Evolutionary conservation across 2,329 filamentous ascomycete genomes (phyloP).

Genomic region (Aschersonia sp.): DNA sequence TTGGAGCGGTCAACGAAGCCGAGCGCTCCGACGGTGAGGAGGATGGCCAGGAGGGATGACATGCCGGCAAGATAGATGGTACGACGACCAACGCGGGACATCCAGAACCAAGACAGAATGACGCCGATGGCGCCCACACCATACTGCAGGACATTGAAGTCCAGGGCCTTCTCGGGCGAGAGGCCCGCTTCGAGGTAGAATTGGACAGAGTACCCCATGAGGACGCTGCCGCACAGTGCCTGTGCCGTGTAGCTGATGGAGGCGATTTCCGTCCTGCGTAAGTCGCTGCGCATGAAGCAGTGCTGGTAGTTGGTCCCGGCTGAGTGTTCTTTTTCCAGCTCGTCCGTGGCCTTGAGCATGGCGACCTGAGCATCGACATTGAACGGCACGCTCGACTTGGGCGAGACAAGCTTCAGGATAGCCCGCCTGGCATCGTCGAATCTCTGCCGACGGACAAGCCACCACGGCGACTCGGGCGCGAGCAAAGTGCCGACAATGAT

Average conservation of each 20-base stretch:
- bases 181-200: conserved; percentile 39
- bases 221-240: conserved; percentile 37
- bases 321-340: conserved; percentile 12
- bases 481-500: conserved; percentile 27
- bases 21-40: conserved; percentile 60
- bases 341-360: conserved; percentile 26
- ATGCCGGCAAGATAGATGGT: conserved; percentile 57
- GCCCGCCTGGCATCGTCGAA: conserved; percentile 24
- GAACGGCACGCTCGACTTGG: conserved; percentile 13
- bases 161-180: conserved; percentile 26
- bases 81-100: conserved; percentile 54
- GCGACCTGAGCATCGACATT: conserved; percentile 13
- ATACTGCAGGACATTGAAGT: conserved; percentile 38
- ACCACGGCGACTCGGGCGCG: conserved; percentile 37
- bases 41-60: conserved; percentile 50
- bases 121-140: conserved; percentile 57
- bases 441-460: conserved; percentile 34
- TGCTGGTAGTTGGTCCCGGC: conserved; percentile 22
- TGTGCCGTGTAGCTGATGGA: conserved; percentile 34
- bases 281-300: conserved; percentile 26
- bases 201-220: conserved; percentile 40
- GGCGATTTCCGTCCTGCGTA: conserved; percentile 22
- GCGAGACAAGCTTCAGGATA: conserved; percentile 27
- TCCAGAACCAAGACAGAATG: conserved; percentile 59
- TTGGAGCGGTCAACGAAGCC: conserved; percentile 34